phyloP scores from a whole-genome alignment of 1,284 basidiomycete genomes.

The Rhodotorula sp. region DNA sequence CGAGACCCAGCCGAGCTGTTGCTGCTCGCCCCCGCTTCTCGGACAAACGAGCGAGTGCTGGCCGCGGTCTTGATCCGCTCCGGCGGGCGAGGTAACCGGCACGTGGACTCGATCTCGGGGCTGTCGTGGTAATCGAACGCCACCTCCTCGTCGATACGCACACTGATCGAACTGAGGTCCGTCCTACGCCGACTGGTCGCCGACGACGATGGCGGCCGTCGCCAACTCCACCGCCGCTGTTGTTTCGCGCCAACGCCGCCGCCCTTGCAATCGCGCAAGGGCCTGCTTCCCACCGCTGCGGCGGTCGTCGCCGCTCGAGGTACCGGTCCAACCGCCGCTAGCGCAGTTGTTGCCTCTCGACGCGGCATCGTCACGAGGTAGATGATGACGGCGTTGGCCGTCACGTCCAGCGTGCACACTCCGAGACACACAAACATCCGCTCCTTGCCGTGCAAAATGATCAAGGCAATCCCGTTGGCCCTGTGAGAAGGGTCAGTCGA shows the following conservation, averaged over 20 bases:
- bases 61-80: too few relatives aligned
- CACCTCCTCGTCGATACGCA: constrained; percentile 7
- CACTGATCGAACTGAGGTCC: constrained; percentile 3
- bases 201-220: neutral
- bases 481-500: too few relatives aligned
- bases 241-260: neutral
- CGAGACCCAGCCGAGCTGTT: too few relatives aligned
- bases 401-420: constrained; percentile 52
- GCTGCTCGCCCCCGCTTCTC: too few relatives aligned
- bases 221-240: neutral
- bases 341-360: constrained; percentile 3
- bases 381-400: constrained; percentile 29
- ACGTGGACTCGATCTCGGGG: too few relatives aligned
- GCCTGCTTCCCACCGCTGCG: neutral
- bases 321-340: neutral
- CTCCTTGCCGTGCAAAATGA: constrained; percentile 56
- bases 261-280: neutral
- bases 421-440: constrained; percentile 58
- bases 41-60: too few relatives aligned
- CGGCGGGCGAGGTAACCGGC: too few relatives aligned
- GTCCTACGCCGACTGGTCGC: neutral
- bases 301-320: neutral
- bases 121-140: neutral
- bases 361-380: constrained; percentile 28
- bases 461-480: constrained; percentile 58